Evolutionary conservation across 2,329 filamentous ascomycete genomes (phyloP).

Genomic region (Fusarium succisae): DNA sequence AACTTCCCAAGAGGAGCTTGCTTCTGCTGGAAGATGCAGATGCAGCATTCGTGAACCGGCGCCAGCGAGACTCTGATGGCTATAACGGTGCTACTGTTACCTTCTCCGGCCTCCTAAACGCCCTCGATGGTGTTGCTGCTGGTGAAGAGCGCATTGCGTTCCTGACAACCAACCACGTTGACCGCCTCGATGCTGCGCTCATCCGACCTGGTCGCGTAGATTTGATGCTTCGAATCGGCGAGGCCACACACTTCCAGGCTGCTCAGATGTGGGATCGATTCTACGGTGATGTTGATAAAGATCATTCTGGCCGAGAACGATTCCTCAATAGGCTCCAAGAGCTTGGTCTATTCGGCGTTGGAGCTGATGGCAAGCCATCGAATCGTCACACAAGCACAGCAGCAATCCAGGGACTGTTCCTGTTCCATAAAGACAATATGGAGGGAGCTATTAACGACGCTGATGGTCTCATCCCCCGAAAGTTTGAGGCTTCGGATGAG

Average conservation of each 20-base stretch:
- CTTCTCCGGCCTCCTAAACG: conserved; percentile 89
- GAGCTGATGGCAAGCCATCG: conserved; percentile 56
- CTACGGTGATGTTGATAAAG: conserved; percentile 81
- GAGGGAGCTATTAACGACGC: conserved; percentile 86
- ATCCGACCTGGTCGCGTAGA: conserved; percentile 93
- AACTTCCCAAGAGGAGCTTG: conserved; percentile 83
- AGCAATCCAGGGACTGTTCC: conserved; percentile 90
- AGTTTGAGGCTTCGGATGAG: conserved; percentile 60
- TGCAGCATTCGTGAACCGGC: conserved; percentile 86
- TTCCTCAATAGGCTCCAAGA: conserved; percentile 78
- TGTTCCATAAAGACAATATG: conserved; percentile 94
- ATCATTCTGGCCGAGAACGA: conserved; percentile 67
- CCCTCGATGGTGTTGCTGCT: conserved; percentile 90
- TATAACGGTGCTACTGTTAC: conserved; percentile 91
- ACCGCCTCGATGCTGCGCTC: conserved; percentile 86
- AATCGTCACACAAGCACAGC: conserved; percentile 79
- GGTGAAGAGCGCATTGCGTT: conserved; percentile 95
- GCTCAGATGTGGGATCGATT: conserved; percentile 92
- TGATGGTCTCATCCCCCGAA: conserved; percentile 69
- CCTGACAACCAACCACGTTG: conserved; percentile 93
- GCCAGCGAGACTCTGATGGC: conserved; percentile 80
- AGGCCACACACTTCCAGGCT: conserved; percentile 87
- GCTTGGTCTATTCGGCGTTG: conserved; percentile 74
- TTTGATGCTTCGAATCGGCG: conserved; percentile 89
- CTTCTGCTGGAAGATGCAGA: conserved; percentile 91